These are phyloP conservation scores for Bathelium albidoporum DNA, from an alignment of 495 filamentous ascomycete species.

Conservation along the genomic window DNA sequence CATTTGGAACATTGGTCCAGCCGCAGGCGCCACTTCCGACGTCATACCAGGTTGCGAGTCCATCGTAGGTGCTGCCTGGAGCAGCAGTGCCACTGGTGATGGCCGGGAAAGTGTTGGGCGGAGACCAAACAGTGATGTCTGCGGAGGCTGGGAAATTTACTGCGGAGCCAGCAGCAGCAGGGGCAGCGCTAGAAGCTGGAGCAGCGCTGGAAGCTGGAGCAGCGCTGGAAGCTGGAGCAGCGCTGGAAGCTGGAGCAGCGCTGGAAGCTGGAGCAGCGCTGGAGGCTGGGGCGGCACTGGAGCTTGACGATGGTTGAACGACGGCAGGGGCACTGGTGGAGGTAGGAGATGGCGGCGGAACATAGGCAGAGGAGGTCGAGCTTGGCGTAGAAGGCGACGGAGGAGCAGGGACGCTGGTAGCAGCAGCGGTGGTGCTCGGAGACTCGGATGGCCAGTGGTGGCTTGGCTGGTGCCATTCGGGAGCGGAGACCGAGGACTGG, in stretches of 20 bases:
- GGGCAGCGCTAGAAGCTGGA: slow-evolving; percentile 1
- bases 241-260: neutral
- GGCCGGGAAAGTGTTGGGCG: slow-evolving; percentile 9
- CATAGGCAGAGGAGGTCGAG: slow-evolving; percentile 3
- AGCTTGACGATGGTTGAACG: too few species aligned
- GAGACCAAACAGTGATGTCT: neutral
- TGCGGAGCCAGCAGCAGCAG: neutral
- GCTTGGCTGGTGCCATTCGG: neutral
- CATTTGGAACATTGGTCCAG: slow-evolving; percentile 6
- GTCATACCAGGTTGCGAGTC: slow-evolving; percentile 36
- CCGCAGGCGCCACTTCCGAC: slow-evolving; percentile 38
- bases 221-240: neutral
- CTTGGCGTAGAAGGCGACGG: neutral
- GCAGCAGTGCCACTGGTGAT: slow-evolving; percentile 12
- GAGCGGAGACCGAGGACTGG: neutral
- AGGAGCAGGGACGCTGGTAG: neutral
- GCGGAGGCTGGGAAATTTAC: slow-evolving; percentile 2
- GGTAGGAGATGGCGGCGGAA: slow-evolving; percentile 7
- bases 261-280: too few species aligned
- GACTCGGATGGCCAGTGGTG: neutral
- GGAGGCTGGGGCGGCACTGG: neutral
- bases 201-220: neutral
- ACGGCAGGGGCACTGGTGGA: too few species aligned
- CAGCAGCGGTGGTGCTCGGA: neutral
- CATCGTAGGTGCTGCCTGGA: slow-evolving; percentile 17